Base-by-base conservation (phyloP, 2,329 filamentous ascomycete species). In the Phoma sp. region DNA sequence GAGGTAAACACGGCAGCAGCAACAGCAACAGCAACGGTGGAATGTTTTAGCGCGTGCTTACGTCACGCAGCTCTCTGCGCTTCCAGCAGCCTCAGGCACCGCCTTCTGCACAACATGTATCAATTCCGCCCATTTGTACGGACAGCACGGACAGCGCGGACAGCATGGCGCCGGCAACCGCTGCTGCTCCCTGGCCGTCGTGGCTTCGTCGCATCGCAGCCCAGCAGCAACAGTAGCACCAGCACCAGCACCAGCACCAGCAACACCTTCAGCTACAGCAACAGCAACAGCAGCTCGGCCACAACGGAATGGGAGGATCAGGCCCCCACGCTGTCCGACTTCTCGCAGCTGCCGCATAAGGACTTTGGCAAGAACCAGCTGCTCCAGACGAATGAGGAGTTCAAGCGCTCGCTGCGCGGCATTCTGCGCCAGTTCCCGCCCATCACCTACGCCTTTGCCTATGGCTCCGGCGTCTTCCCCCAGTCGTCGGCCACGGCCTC, bases 341-440 rank as follows among this genome's bases (percentile, higher is more conserved):
- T 94, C 78, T 86, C 87, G 27, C 84, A 94, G 70, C 82, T 95
- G 21, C 91, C 91, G 2, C 88, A 89, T 63, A 84, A 84, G 58
- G 88, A 90, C 65, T 98, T 98, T 66, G 95, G 95, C 15, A 88
- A 93, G 66, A 99, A 99, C 67, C 95, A 99, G 76, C 91, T 98
- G 77, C 96, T 98, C 82, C 67, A 76, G 49, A 96, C 98, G 71
- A 96, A 98, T 72, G 88, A 92, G 71, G 93, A 98, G 74, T 95
- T 98, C 76, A 97, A 96, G 71, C 90, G 97, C 75, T 89, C 89
- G 12, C 78, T 99, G 68, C 87, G 93, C 49, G 86, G 92, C 67
- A 90, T 98, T 61, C 81, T 97, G 21, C 95, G 92, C 85, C 86
- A 96, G 69, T 98, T 99, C 76, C 94, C 95, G 0, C 94, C 95